phyloP scores from a whole-genome alignment of 371 early-diverging fungal genomes.

The Mucor racemosus region DNA sequence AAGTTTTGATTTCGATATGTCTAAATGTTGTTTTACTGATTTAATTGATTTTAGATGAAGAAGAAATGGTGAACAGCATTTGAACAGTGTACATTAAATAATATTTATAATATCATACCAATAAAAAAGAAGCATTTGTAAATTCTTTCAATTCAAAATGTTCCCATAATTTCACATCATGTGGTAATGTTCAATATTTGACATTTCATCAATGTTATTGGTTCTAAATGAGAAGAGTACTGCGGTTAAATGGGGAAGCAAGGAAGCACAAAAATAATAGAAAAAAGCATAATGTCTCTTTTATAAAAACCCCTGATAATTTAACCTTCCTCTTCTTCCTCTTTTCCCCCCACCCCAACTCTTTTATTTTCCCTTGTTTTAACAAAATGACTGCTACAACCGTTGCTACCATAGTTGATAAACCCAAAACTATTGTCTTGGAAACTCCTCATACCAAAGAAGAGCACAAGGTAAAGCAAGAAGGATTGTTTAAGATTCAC shows the following conservation, averaged over 20 bases:
- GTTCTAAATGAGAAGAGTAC: not conserved
- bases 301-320: constrained; percentile 1
- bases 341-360: not conserved
- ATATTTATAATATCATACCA: not conserved
- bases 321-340: not conserved
- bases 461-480: constrained; percentile 17
- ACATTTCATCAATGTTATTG: constrained; percentile 11
- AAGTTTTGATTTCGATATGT: constrained; percentile 22
- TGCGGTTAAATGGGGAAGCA: constrained; percentile 1
- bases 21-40: not conserved
- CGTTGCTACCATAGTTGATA: not conserved
- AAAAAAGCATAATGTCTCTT: not conserved
- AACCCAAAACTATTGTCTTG: not conserved
- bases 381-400: not conserved
- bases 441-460: not conserved
- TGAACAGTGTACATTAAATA: not conserved
- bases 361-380: not conserved
- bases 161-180: constrained; percentile 3
- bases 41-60: constrained; percentile 19
- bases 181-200: not conserved
- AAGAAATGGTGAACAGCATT: constrained; percentile 21
- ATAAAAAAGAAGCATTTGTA: not conserved
- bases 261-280: not conserved
- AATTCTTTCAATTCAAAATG: not conserved
- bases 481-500: too few species aligned